Evolutionary conservation across 2,329 filamentous ascomycete genomes (phyloP), one percentile per base, ranked within the genome.

Genomic region (Fusarium haematococcum): DNA sequence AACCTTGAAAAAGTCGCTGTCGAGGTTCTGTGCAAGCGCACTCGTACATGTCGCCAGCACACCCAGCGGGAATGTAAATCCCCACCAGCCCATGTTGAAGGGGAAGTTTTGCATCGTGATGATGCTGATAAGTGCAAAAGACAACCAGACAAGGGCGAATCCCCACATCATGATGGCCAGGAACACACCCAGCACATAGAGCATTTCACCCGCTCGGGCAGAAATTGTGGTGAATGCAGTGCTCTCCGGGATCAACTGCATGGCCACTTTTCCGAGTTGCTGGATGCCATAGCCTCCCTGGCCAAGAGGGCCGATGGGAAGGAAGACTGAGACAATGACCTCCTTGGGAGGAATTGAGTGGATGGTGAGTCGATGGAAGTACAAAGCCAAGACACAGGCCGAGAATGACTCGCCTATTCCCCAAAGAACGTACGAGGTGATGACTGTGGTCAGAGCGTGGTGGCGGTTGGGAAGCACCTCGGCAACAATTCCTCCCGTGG

Each of bases 391-490:
- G 23, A 93, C 87, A 48, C 88, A 86, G 80, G 91, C 87, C 2
- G 91, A 89, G 60, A 94, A 85, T 37, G 81, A 81, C 75, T 83
- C 86, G 6, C 91, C 90, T 67, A 90, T 89, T 0, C 92, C 92
- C 91, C 91, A 94, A 73, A 94, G 88, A 18, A 93, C 84, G 78
- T 94, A 94, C 4, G 87, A 91, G 18, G 85, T 85, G n/a, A 93
- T 83, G 25, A 94, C 77, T 0, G 92, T 94, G 41, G 87, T 88
- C 23, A 92, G 80, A 5, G 90, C 90, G 73, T 91, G 86, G 20
- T 85, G 80, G 1, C 83, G 81, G 71, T 91, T 83, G 2, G 87
- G 86, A 1, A 94, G 85, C 16, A 88, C 84, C n/a, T 86, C 85
- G 7, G 92, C 91, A 1, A 94, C 85, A 63, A 92, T 84, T n/a